Base-by-base conservation (phyloP, 345 rosid genomes). In the Erucastrum elatum region DNA sequence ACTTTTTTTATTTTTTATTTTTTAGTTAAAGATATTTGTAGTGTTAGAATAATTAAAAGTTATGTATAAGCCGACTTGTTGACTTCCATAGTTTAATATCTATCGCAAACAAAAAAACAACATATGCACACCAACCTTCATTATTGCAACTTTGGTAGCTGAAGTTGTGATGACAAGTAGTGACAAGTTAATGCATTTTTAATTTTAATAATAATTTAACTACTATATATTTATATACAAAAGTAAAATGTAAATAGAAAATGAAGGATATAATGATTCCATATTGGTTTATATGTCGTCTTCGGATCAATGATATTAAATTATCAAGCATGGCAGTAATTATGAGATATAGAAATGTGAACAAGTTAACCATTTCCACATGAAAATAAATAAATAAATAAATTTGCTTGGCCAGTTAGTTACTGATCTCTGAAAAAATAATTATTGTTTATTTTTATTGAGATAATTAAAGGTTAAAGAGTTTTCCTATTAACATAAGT, bases 281-380 rank as follows among this genome's bases (percentile, higher is more conserved):
- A 10, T 84, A 84, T 85, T 87, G 91, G 92, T 89, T 88, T 85
- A 77, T 75, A 72, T 86, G 88, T 88, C 87, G 77, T 85, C 90
- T 85, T 89, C 90, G 64, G 59, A 78, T 81, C 84, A 74, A 79
- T 86, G 80, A 86, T 51, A 51, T 51, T 51, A 51, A 51, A 51
- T 51, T 84, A 56, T 82, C 84, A 85, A 84, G 87, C 85, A 85
- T 90, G 69, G 70, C 74, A 70, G 76, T 84, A 80, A 83, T 84
- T 82, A 83, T 82, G 77, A 77, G 89, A 77, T 65, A 80, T 84
- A 69, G 75, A 86, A 78, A 82, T 64, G 37, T 64, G 46, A 31
- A 30, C 67, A 81, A 81, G 56, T 51, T 51, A 51, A n/a, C 17
- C 56, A 41, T 41, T 41, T 41, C 49, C 49, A 10, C 49, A 15